Base-by-base conservation (phyloP, 768 basidiomycete genomes). In the Calocera cornea region DNA sequence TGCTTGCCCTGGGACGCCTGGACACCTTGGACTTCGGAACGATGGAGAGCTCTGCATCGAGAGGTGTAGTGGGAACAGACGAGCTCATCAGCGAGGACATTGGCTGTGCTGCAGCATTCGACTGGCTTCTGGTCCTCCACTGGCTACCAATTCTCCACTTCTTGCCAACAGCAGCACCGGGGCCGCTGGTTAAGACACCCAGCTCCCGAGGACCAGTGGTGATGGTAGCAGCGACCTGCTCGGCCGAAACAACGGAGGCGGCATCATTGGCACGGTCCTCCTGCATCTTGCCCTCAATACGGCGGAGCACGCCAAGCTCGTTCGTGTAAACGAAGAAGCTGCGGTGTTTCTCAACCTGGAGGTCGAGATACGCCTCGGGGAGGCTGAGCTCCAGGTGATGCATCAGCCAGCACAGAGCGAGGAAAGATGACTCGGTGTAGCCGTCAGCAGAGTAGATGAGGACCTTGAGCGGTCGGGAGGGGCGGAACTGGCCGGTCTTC, bases 251-350 rank as follows among this genome's bases (percentile, higher is more conserved):
- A 14, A 22, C 22, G 10, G 54, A 12, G 54, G 54, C 54, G 7
- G 54, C 54, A 5, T 60, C 54, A 22, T 60, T 27, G 31, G 27
- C 67, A 44, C 64, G 54, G n/a, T 65, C 65, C 67, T 70, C 67
- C 64, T 65, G 34, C 10, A 86, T 73, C 41, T 78, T 77, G 47
- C 75, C 78, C 77, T 95, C 94, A 50, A 94, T 83, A 47, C 84
- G 80, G 70, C 84, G 80, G 72, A 97, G 77, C 33, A 94, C 74
- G 2, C 83, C 83, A 66, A 95, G 76, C 76, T 98, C 95, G 64
- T 79, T 79, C 67, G 86, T 85, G 76, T 97, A 97, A 65, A 97
- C 91, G 71, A 95, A 98, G 79, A 98, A 98, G 69, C 87, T 89
- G 65, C 95, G 78, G 65, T 83, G 80, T 74, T 88, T 88, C 67